Evolutionary conservation across 176 grass and related monocot genomes (phyloP).

Genomic region (Avena sativa): DNA sequence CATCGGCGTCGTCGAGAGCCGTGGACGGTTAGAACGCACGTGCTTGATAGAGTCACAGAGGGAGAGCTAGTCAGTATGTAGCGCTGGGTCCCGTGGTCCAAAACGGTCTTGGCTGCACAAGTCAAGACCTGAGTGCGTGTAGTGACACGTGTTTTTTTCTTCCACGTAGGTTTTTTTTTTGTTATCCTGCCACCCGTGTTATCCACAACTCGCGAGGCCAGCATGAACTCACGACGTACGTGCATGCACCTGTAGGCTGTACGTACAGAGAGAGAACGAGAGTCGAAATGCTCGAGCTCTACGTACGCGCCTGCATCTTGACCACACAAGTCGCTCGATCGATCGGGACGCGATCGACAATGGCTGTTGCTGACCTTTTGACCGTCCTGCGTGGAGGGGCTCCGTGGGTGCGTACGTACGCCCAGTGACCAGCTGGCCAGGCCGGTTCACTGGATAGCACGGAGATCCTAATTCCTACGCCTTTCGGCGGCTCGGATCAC

Average conservation of each 20-base stretch:
- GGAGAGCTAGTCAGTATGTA: too few relatives aligned
- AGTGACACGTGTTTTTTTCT: not conserved
- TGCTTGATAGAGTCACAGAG: not conserved
- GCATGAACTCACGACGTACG: not conserved
- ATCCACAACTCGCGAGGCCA: not conserved
- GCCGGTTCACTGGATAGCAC: too few relatives aligned
- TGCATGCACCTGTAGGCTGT: too few relatives aligned
- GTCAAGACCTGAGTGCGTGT: not conserved
- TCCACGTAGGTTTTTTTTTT: not conserved
- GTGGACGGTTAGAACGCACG: not conserved
- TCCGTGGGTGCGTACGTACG: too few relatives aligned
- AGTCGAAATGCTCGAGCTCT: not conserved
- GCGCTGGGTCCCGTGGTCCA: not conserved
- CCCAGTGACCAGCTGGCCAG: too few relatives aligned
- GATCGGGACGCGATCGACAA: too few relatives aligned
- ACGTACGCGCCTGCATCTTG: not conserved
- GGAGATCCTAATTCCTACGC: too few relatives aligned
- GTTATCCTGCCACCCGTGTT: not conserved
- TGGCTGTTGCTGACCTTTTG: too few relatives aligned
- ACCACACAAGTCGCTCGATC: not conserved
- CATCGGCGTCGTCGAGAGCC: not conserved
- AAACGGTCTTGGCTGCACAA: not conserved
- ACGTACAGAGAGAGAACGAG: not conserved
- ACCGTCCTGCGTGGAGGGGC: too few relatives aligned
- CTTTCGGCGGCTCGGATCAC: too few relatives aligned